Evolutionary conservation across 768 basidiomycete genomes (phyloP), one percentile per base, ranked within the genome.

Genomic region (Serendipita sp.): DNA sequence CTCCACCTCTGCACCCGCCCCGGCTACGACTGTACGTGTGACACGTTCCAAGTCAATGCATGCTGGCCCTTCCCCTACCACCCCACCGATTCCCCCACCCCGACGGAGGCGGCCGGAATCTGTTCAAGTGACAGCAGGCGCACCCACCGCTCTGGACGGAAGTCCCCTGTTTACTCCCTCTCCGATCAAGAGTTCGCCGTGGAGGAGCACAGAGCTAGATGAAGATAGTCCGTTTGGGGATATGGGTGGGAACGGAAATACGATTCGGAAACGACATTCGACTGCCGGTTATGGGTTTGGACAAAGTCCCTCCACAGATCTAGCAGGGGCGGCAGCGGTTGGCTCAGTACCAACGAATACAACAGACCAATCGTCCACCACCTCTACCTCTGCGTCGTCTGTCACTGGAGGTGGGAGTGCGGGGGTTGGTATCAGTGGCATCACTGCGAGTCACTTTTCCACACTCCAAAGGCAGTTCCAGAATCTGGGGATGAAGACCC

Each of bases 31-130:
- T 48, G 26, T 28, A 5, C 45, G 45, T 28, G 45, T 48, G 9
- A 28, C 45, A 38, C 45, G 45, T n/a, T 48, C 45, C 45, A 48
- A 48, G n/a, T 48, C 45, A 9, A 5, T 48, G 20, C 45, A 48
- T 28, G 7, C 9, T 0, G 45, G 45, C 14, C 38, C 38, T 38
- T 38, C 38, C 14, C 14, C 38, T 0, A 14, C 38, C 14, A 38
- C 53, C 24, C 53, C 53, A 58, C 53, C 53, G 53, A 58, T 58
- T 11, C 53, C 53, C 17, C 53, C 53, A 58, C 53, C 53, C 26
- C 53, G 53, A 24, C 53, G 53, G 24, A 58, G 30, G 26, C 24
- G 53, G 33, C 53, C 53, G 4, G 53, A 58, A 33, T 58, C 53
- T 31, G 53, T 34, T n/a, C 53, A 58, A 33, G 31, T 58, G 17